Evolutionary conservation across 2,329 filamentous ascomycete species (phyloP).

Genomic region (Fusarium proliferatum): DNA sequence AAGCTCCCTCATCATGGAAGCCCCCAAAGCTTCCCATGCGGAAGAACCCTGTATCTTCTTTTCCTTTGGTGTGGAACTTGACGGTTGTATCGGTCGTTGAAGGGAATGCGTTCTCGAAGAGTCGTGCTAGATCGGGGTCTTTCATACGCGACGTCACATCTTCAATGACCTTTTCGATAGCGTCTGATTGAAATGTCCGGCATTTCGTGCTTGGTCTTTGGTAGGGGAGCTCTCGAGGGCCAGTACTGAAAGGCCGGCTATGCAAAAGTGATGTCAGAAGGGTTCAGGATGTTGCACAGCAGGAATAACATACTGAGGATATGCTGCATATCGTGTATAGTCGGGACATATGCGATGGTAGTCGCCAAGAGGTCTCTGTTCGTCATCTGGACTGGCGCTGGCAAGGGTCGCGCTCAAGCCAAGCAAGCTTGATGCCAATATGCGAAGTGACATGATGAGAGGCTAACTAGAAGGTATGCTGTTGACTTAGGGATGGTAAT

Average conservation of each 20-base stretch:
- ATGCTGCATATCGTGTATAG: slow-evolving; percentile 54
- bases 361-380: slow-evolving; percentile 43
- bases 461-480: not conserved
- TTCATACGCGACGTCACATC: slow-evolving; percentile 83
- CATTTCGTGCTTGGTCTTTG: slow-evolving; percentile 85
- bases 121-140: slow-evolving; percentile 86
- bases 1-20: slow-evolving; percentile 66
- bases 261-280: slow-evolving; percentile 15
- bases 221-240: slow-evolving; percentile 82
- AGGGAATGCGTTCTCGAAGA: slow-evolving; percentile 96
- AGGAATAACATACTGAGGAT: slow-evolving; percentile 51
- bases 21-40: slow-evolving; percentile 48
- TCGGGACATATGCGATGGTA: slow-evolving; percentile 53
- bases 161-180: slow-evolving; percentile 88
- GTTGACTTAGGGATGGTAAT: not conserved
- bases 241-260: slow-evolving; percentile 82
- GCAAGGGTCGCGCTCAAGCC: slow-evolving; percentile 38
- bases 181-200: slow-evolving; percentile 87
- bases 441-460: slow-evolving; percentile 42
- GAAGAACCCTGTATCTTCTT: slow-evolving; percentile 53
- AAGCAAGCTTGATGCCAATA: slow-evolving; percentile 45
- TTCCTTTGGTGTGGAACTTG: slow-evolving; percentile 81
- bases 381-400: slow-evolving; percentile 28
- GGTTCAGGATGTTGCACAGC: not conserved
- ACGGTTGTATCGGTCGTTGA: slow-evolving; percentile 88